These are phyloP conservation scores for Poterioochromonas sp. DNA, from an alignment of 352 stramenopile genomes.

Conservation along the genomic window DNA sequence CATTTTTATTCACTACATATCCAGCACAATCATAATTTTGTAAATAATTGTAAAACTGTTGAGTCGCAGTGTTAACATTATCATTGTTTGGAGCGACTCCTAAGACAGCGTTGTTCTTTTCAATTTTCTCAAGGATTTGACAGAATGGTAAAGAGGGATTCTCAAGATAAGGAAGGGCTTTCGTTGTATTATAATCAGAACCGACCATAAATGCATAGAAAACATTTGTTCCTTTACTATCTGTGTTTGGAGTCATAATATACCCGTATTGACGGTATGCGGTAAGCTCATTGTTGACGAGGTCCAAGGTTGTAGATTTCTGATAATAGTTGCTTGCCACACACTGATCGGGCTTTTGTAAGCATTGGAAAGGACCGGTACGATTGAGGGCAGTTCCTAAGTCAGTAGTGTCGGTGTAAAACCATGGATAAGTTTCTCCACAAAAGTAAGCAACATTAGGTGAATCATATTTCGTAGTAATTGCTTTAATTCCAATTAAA, in stretches of 20 bases:
- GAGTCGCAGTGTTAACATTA: conserved; percentile 22
- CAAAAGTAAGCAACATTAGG: conserved; percentile 32
- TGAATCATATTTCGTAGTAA: conserved; percentile 21
- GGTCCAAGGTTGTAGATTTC: background rate
- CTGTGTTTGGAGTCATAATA: background rate
- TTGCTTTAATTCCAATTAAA: conserved; percentile 14
- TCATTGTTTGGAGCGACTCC: background rate
- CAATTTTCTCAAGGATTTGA: conserved; percentile 30
- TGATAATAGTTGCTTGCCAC: conserved; percentile 17
- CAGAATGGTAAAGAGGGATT: conserved; percentile 24
- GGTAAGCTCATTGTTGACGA: background rate
- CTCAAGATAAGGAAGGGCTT: conserved; percentile 30
- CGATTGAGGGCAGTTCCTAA: background rate
- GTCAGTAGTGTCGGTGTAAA: background rate
- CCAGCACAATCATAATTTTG: conserved; percentile 22
- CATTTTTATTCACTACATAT: no score
- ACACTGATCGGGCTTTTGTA: conserved; percentile 10
- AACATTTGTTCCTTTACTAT: conserved; percentile 33
- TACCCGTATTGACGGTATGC: conserved; percentile 20
- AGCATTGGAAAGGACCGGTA: background rate
- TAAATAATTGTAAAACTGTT: conserved; percentile 34
- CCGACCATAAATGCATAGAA: conserved; percentile 47
- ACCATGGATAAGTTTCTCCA: conserved; percentile 27
- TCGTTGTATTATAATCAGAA: conserved; percentile 45
- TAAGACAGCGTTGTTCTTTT: background rate